Percentiles rank a stretch among this genome's conserved stretches.
These are phyloP conservation scores for Ceratocystis smalleyi DNA, from an alignment of 2,329 filamentous ascomycete species.

Conservation along the genomic window DNA sequence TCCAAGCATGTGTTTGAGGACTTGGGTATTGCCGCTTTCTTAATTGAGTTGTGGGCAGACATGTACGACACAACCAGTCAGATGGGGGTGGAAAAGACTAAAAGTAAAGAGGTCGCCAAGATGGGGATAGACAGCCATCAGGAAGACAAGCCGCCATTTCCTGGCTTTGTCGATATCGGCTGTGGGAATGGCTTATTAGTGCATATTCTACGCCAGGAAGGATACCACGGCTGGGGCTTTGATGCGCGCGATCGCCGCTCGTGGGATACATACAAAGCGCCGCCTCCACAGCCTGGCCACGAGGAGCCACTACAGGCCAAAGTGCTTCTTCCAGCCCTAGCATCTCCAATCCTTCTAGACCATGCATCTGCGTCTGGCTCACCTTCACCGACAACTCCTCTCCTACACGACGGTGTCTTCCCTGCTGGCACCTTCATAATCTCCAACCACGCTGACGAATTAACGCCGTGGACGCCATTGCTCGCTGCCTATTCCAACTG, in stretches of 20 bases:
- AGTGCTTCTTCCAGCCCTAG: slow-evolving; percentile 35
- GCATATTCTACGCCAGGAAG: slow-evolving; percentile 64
- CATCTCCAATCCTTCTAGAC: slow-evolving; percentile 20
- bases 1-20: slow-evolving; percentile 93
- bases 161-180: slow-evolving; percentile 88
- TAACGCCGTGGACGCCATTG: slow-evolving; percentile 90
- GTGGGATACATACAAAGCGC: slow-evolving; percentile 54
- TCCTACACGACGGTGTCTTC: slow-evolving; percentile 49
- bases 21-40: slow-evolving; percentile 73
- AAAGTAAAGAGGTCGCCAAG: not conserved
- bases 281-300: not conserved
- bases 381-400: slow-evolving; percentile 7
- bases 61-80: slow-evolving; percentile 47
- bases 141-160: slow-evolving; percentile 35
- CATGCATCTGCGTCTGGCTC: not conserved
- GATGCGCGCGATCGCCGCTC: slow-evolving; percentile 76
- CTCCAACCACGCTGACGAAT: slow-evolving; percentile 91
- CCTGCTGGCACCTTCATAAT: slow-evolving; percentile 70
- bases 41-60: slow-evolving; percentile 77
- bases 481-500: slow-evolving; percentile 60
- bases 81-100: not conserved
- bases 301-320: slow-evolving; percentile 28
- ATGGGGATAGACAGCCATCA: slow-evolving; percentile 18
- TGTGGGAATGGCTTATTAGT: slow-evolving; percentile 90
- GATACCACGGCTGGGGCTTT: slow-evolving; percentile 77